Conservation (phyloP, 2,329 filamentous ascomycete genomes). For the Xylariaceae sp. region DNA sequence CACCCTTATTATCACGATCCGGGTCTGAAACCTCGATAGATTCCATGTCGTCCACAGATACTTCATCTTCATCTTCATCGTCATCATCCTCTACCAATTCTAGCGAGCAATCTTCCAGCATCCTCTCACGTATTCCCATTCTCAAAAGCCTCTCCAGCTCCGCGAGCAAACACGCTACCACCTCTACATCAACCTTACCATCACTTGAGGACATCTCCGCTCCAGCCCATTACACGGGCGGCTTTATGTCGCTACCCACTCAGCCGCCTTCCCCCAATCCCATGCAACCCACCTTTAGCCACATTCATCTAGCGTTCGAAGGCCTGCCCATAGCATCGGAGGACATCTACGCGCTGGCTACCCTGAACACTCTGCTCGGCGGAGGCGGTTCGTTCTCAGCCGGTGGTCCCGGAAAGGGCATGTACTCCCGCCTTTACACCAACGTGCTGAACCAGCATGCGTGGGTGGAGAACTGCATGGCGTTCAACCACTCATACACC, state of each 20-base stretch:
- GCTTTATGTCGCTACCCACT: slow-evolving; percentile 78
- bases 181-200: slow-evolving; percentile 41
- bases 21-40: slow-evolving; percentile 54
- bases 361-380: slow-evolving; percentile 89
- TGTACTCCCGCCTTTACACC: slow-evolving; percentile 97
- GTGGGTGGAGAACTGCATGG: slow-evolving; percentile 93
- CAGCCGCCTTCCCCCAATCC: slow-evolving; percentile 75
- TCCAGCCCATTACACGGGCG: slow-evolving; percentile 84
- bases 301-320: slow-evolving; percentile 95
- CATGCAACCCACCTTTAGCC: slow-evolving; percentile 72
- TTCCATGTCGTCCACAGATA: slow-evolving; percentile 33
- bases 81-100: slow-evolving; percentile 30
- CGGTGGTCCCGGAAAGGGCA: slow-evolving; percentile 94
- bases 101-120: slow-evolving; percentile 48
- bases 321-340: slow-evolving; percentile 83
- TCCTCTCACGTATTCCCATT: slow-evolving; percentile 82
- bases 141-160: slow-evolving; percentile 84
- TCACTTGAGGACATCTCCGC: slow-evolving; percentile 50
- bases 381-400: slow-evolving; percentile 96
- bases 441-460: slow-evolving; percentile 96
- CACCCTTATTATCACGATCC: slow-evolving; percentile 45
- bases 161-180: slow-evolving; percentile 55
- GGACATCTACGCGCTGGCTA: slow-evolving; percentile 94
- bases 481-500: slow-evolving; percentile 97
- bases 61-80: slow-evolving; percentile 29